Percentiles rank a stretch among this genome's conserved stretches.
These are phyloP conservation scores for Tremellales sp. DNA, from an alignment of 1,284 basidiomycete species.

Conservation along the genomic window DNA sequence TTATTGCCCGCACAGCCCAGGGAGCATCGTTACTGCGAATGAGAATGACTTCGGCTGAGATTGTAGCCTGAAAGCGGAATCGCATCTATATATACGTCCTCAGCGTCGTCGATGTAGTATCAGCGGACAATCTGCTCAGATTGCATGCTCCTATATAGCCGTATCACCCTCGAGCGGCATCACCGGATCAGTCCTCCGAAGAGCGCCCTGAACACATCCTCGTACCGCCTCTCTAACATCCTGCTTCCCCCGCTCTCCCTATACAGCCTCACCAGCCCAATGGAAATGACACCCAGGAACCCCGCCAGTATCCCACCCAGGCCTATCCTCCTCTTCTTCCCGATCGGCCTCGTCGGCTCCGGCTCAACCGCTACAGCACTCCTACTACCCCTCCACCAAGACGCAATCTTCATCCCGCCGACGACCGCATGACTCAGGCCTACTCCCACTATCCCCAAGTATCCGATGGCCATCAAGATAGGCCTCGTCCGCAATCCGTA, in stretches of 20 bases:
- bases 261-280: slow-evolving; percentile 31
- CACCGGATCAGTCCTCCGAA: too few species aligned
- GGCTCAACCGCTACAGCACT: background rate
- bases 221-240: slow-evolving; percentile 26
- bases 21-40: too few species aligned
- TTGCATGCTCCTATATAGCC: too few species aligned
- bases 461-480: slow-evolving; percentile 3
- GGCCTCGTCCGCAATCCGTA: slow-evolving; percentile 26
- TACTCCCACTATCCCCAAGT: slow-evolving; percentile 10
- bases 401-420: slow-evolving; percentile 36
- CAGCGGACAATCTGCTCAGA: too few species aligned
- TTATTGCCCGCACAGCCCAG: too few species aligned
- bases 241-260: slow-evolving; percentile 21
- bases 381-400: slow-evolving; percentile 24
- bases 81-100: too few species aligned
- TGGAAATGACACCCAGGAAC: slow-evolving; percentile 23
- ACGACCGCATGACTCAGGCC: slow-evolving; percentile 30
- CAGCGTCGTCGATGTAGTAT: too few species aligned
- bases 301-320: slow-evolving; percentile 24
- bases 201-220: slow-evolving; percentile 36
- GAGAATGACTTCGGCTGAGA: too few species aligned
- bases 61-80: too few species aligned
- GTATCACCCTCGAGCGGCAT: too few species aligned
- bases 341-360: slow-evolving; percentile 2
- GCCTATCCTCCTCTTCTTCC: slow-evolving; percentile 15